phyloP scores from a whole-genome alignment of 1,284 basidiomycete genomes.

The Meira nashicola region DNA sequence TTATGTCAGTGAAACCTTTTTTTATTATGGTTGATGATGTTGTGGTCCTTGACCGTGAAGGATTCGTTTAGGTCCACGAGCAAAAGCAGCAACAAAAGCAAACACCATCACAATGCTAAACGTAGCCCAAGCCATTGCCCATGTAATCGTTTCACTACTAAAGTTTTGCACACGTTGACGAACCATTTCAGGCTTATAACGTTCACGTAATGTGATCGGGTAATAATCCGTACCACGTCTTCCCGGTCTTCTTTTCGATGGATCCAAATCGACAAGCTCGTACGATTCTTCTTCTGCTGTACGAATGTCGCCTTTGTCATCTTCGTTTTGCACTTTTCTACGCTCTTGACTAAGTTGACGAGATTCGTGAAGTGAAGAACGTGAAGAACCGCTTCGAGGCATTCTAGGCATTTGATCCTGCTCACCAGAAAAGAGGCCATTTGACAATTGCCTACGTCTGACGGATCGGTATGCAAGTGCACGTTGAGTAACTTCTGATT shows the following conservation, averaged over 20 bases:
- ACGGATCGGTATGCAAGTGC: slow-evolving; percentile 13
- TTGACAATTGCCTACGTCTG: not conserved
- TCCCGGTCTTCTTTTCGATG: slow-evolving; percentile 22
- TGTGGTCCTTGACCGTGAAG: not conserved
- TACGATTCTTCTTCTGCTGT: slow-evolving; percentile 22
- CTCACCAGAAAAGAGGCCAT: not conserved
- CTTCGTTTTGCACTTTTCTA: slow-evolving; percentile 4
- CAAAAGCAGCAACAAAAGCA: slow-evolving; percentile 35
- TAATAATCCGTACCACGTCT: slow-evolving; percentile 38
- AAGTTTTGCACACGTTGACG: slow-evolving; percentile 29
- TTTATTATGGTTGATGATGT: not conserved
- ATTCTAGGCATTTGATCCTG: not conserved
- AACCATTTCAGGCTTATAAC: slow-evolving; percentile 37
- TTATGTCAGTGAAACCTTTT: no score
- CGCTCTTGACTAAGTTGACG: not conserved
- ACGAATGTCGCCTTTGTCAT: not conserved
- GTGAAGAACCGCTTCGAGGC: not conserved
- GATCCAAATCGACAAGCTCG: slow-evolving; percentile 29
- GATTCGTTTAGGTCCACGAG: slow-evolving; percentile 1
- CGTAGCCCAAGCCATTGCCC: slow-evolving; percentile 38
- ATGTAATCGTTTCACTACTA: slow-evolving; percentile 30
- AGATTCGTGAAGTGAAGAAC: not conserved
- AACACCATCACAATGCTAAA: slow-evolving; percentile 40
- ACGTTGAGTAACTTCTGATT: slow-evolving; percentile 21
- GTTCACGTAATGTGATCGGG: slow-evolving; percentile 30